These are phyloP conservation scores for Eucalyptus pauciflora DNA, from an alignment of 345 rosid species.

Conservation along the genomic window DNA sequence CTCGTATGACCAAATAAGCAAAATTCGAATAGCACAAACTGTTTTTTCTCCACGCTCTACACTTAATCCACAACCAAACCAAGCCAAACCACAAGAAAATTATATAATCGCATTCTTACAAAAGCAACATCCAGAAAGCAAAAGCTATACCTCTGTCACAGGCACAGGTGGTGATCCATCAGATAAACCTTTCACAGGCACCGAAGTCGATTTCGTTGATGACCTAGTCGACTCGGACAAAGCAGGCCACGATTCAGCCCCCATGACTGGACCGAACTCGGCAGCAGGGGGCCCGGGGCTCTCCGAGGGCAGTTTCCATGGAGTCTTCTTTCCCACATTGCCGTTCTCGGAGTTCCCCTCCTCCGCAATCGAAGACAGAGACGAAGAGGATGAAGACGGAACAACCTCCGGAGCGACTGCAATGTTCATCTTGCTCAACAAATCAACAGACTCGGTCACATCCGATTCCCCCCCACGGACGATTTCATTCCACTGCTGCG, in stretches of 20 bases:
- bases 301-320: slow-evolving; percentile 66
- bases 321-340: slow-evolving; percentile 57
- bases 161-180: slow-evolving; percentile 32
- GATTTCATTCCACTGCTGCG: slow-evolving; percentile 33
- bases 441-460: neutral
- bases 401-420: slow-evolving; percentile 1
- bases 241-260: slow-evolving; percentile 55
- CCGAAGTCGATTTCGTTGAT: slow-evolving; percentile 24
- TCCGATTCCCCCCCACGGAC: slow-evolving; percentile 34
- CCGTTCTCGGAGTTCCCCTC: slow-evolving; percentile 29
- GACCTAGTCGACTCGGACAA: slow-evolving; percentile 48
- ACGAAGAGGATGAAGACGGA: neutral
- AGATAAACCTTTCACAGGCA: slow-evolving; percentile 21
- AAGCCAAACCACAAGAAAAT: neutral
- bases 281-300: slow-evolving; percentile 17
- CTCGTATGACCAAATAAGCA: neutral
- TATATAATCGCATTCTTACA: neutral
- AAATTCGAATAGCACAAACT: neutral
- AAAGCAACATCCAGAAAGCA: neutral
- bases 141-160: slow-evolving; percentile 17
- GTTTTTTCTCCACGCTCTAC: neutral
- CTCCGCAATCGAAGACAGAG: slow-evolving; percentile 12
- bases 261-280: slow-evolving; percentile 42
- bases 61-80: neutral
- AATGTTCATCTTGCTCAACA: neutral